A percentile compares a stretch with the other conserved stretches of the same genome.
Evolutionary conservation across 208 protist genomes (phyloP).

Genomic region (Phytomonas sp.): DNA sequence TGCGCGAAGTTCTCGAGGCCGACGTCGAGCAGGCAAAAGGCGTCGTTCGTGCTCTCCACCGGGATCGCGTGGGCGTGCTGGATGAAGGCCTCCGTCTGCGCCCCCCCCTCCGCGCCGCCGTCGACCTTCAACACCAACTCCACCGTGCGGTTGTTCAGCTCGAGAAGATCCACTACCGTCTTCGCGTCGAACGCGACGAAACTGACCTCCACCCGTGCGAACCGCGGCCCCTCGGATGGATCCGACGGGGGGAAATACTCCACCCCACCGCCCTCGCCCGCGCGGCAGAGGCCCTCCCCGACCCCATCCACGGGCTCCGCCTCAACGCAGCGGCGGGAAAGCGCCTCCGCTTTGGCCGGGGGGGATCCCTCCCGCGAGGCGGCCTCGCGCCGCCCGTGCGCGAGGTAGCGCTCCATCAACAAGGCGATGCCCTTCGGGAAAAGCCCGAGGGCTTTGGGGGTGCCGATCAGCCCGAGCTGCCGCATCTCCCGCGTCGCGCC

Average conservation of each 20-base stretch:
- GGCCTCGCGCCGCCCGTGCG: slow-evolving; percentile 13
- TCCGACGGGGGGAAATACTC: too few species aligned
- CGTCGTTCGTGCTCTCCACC: slow-evolving; percentile 61
- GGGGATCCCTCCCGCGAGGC: too few species aligned
- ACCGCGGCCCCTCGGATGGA: slow-evolving; percentile 27
- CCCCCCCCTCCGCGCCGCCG: too few species aligned
- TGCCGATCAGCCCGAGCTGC: slow-evolving; percentile 79
- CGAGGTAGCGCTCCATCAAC: slow-evolving; percentile 48
- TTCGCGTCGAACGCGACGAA: slow-evolving; percentile 74
- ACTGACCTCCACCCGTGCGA: slow-evolving; percentile 60
- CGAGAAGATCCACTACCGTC: slow-evolving; percentile 69
- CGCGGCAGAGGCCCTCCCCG: slow-evolving; percentile 2
- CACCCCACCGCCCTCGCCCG: too few species aligned
- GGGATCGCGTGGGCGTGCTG: slow-evolving; percentile 42
- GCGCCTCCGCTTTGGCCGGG: too few species aligned
- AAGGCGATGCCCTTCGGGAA: slow-evolving; percentile 62
- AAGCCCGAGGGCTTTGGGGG: slow-evolving; percentile 66
- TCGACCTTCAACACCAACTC: slow-evolving; percentile 61
- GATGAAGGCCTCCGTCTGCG: slow-evolving; percentile 58
- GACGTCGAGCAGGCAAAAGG: slow-evolving; percentile 67
- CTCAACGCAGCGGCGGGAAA: too few species aligned
- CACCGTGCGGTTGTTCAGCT: slow-evolving; percentile 62
- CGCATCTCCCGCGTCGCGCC: slow-evolving; percentile 87
- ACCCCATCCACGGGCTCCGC: neutral
- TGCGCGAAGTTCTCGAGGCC: slow-evolving; percentile 69